Evolutionary conservation across 768 basidiomycete genomes (phyloP).

Genomic region (Strobilomyces dryophilus): DNA sequence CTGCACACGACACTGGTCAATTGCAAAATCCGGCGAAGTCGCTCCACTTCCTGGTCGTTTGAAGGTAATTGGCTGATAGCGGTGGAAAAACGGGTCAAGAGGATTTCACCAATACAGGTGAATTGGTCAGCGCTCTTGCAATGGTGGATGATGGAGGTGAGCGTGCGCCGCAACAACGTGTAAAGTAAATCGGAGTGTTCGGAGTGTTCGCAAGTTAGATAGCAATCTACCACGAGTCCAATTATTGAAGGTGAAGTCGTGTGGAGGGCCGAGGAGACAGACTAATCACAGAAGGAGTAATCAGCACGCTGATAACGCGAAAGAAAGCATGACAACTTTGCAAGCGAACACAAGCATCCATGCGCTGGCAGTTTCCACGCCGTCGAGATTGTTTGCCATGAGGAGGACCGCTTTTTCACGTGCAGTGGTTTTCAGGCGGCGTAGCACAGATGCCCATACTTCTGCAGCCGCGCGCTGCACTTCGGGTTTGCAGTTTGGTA

Average conservation of each 20-base stretch:
- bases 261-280: conserved; percentile 80
- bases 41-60: conserved; percentile 29
- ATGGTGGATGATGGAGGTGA: conserved; percentile 83
- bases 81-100: conserved; percentile 40
- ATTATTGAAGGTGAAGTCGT: conserved; percentile 67
- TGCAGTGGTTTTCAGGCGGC: conserved; percentile 61
- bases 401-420: conserved; percentile 54
- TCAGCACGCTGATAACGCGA: not conserved
- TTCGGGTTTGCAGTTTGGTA: conserved; percentile 63
- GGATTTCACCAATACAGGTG: conserved; percentile 47
- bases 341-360: conserved; percentile 77
- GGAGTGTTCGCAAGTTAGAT: conserved; percentile 41
- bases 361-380: conserved; percentile 60
- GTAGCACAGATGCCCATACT: conserved; percentile 78
- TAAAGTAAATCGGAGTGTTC: conserved; percentile 44
- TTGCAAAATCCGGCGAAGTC: conserved; percentile 50
- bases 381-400: conserved; percentile 47
- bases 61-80: conserved; percentile 1
- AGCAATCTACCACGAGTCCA: conserved; percentile 49
- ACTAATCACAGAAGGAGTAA: conserved; percentile 37
- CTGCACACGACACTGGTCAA: conserved; percentile 52
- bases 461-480: conserved; percentile 78
- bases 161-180: conserved; percentile 61
- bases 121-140: conserved; percentile 69
- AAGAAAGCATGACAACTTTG: conserved; percentile 46